Conservation (phyloP, 2,329 filamentous ascomycete species). For the Cytospora mali region DNA sequence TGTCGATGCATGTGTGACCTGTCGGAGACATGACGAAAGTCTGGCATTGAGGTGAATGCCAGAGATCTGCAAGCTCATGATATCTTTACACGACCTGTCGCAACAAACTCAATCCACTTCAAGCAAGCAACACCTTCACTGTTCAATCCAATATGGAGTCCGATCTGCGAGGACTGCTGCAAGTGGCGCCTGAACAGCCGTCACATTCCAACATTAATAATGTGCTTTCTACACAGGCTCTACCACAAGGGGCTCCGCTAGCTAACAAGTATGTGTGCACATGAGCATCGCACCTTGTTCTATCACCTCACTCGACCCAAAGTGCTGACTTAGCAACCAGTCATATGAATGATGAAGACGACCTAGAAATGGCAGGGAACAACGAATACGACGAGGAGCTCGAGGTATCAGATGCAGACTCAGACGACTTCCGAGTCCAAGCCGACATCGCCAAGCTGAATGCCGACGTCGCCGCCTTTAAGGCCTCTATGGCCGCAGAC, state of each 20-base stretch:
- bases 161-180: constrained; percentile 17
- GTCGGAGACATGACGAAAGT: not conserved
- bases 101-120: not conserved
- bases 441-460: constrained; percentile 44
- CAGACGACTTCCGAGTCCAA: constrained; percentile 45
- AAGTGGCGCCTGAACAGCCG: constrained; percentile 9
- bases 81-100: not conserved
- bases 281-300: not conserved
- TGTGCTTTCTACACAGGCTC: constrained; percentile 23
- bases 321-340: constrained; percentile 7
- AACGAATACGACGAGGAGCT: constrained; percentile 28
- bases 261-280: constrained; percentile 20
- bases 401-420: constrained; percentile 43
- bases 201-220: constrained; percentile 24
- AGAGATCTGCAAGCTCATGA: not conserved
- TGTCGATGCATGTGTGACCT: not conserved
- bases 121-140: not conserved
- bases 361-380: constrained; percentile 26
- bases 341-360: constrained; percentile 30
- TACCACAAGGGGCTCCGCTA: constrained; percentile 10
- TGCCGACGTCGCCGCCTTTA: constrained; percentile 40
- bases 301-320: not conserved
- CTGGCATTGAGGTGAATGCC: not conserved
- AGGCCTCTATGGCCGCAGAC: constrained; percentile 33
- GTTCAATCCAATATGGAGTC: constrained; percentile 18